Base-by-base conservation (phyloP, 306 rosid genomes). In the Sechiopsis laciniata region DNA sequence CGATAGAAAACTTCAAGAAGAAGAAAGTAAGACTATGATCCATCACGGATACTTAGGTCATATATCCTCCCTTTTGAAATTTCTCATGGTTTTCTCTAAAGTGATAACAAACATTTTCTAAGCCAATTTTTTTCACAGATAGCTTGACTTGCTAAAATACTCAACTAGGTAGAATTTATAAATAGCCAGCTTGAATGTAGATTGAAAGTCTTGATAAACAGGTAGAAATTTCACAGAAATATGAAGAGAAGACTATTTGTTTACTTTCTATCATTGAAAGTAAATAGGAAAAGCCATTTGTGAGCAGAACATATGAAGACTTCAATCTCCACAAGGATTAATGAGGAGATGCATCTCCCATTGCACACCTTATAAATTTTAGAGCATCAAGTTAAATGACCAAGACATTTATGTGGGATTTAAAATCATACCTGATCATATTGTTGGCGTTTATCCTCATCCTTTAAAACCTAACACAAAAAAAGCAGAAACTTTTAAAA, bases 371-470 rank as follows among this genome's bases (percentile, higher is more conserved):
- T n/a, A 35, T n/a, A 45, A 42, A 16, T 48, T 48, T 20, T 48
- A 68, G n/a, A 68, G 21, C 37, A 21, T 24, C 17, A 29, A n/a
- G 19, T 6, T 40, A 26, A 26, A 26, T 26, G 29, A 68, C 7
- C 57, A 20, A 45, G 2, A 48, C 7, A 26, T 40, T 40, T 40
- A 40, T 40, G 54, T 13, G 14, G 45, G 64, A 42, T 24, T 75
- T 59, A 68, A 67, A 70, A 66, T 45, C 37, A 72, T 46, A 92
- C 97, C 97, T 88, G 85, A 77, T 92, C 89, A 83, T 92, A 92
- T 70, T 83, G 83, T 77, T 75, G 87, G 46, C 95, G 95, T 80
- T 87, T 88, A 16, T 84, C 96, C 55, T 90, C 97, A 8, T 92
- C 96, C 81, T 90, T 92, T 77, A 90, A 84, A 80, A 90, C 86